Evolutionary conservation across 129 eudicot genomes (phyloP), one percentile per base, ranked within the genome.

Genomic region (Sambucus nigra): DNA sequence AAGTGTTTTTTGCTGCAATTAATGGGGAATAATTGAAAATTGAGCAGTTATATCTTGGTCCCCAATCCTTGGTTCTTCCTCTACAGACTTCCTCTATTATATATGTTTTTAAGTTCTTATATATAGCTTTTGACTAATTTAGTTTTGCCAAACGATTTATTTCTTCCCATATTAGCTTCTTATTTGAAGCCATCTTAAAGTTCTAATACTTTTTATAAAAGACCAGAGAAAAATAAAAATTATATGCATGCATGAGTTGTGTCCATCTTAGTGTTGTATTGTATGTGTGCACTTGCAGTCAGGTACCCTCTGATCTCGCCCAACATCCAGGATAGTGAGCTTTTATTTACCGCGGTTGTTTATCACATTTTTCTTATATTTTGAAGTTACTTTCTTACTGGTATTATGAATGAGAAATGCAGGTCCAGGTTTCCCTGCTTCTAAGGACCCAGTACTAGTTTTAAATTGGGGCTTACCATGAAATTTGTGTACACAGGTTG

Each of bases 391-490:
- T 28, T 19, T 69, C 78, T 69, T 70, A 68, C 71, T 52, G 13
- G 42, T 35, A 19, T 25, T 35, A 20, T 60, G 44, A n/a, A 61
- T 51, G 59, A 75, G 86, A 75, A 69, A 48, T 81, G 92, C 92
- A 81, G 95, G 84, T 70, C 65, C 77, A 75, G 87, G 81, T 72
- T 64, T 26, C 60, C 82, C 81, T 79, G 84, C 76, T 72, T 72
- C 64, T 55, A 47, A 48, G 53, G 75, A 73, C 66, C 33, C 55
- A 63, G 51, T 47, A 47, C 29, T 25, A 24, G 21, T 13, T 64
- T 65, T 67, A 73, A 67, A 65, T 49, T 0, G 47, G 54, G n/a
- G 65, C 52, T 78, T 71, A 26, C 75, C 64, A 38, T 80, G 74
- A 59, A 69, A 33, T 66, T 69, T 53, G 15, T 63, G 55, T 75